These are phyloP conservation scores for Xylaria sp. DNA, from an alignment of 2,329 filamentous ascomycete genomes.

Conservation along the genomic window DNA sequence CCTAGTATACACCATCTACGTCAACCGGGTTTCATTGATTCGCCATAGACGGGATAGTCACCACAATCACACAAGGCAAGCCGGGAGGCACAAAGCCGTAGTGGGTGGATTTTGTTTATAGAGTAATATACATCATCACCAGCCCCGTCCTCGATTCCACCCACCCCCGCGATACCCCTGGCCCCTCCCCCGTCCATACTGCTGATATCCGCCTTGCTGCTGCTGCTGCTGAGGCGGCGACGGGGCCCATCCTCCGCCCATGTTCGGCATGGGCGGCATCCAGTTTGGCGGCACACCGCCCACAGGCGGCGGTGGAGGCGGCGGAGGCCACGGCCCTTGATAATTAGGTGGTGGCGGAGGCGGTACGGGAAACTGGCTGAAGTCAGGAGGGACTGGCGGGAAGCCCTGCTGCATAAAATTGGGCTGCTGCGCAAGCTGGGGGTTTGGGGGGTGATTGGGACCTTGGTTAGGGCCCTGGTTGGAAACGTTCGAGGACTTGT, in stretches of 20 bases:
- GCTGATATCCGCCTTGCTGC: conserved; percentile 33
- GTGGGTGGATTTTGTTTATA: no score
- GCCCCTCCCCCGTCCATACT: conserved; percentile 40
- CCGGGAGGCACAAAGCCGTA: no score
- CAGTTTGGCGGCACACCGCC: conserved; percentile 34
- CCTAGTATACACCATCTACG: no score
- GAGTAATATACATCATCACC: no score
- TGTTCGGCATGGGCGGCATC: conserved; percentile 30
- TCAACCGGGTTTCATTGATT: no score
- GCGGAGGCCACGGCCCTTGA: conserved; percentile 34
- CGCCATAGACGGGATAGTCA: no score
- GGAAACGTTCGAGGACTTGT: conserved; percentile 26
- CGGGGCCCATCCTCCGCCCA: conserved; percentile 29
- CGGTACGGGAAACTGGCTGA: conserved; percentile 35
- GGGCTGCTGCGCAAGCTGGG: conserved; percentile 30
- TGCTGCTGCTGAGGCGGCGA: conserved; percentile 30
- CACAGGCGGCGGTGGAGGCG: conserved; percentile 32
- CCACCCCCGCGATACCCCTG: conserved; percentile 36
- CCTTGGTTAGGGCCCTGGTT: conserved; percentile 6
- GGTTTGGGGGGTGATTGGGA: conserved; percentile 17
- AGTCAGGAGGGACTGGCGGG: conserved; percentile 30
- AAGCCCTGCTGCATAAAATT: conserved; percentile 31
- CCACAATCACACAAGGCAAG: no score
- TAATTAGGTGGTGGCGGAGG: conserved; percentile 38
- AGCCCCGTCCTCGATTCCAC: conserved; percentile 36